Base-by-base conservation (phyloP, 2,329 filamentous ascomycete species). In the Plectosphaerella sp. region DNA sequence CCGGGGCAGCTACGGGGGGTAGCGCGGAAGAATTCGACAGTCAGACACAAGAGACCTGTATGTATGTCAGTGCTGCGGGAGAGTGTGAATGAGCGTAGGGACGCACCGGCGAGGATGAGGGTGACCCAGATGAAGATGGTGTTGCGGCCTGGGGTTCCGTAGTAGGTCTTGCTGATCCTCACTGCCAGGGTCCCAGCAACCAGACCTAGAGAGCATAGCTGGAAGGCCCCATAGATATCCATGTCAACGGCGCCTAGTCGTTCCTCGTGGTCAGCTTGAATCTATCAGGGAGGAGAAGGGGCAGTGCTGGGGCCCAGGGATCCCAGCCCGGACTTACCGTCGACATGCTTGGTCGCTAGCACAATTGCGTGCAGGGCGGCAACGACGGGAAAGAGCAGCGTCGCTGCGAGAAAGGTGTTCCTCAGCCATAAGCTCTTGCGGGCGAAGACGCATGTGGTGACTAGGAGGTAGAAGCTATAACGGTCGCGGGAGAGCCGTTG, bases 141-240 rank as follows among this genome's bases (percentile, higher is more conserved):
- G 56, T 87, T 86, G 36, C 84, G 73, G 2, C 83, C 84, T 0
- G 80, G 80, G 20, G 80, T 76, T 49, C 82, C 73, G 61, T 86
- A 87, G 61, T 88, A 88, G 0, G 84, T 88, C 15, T 67, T 67
- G 2, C 84, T 87, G 43, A 84, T 64, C 55, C 77, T 74, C 20
- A 84, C 82, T 0, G 83, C 86, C 0, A 83, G 73, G 0, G 84
- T 85, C 4, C 81, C 84, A 1, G 82, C 80, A 4, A 88, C 59
- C 15, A 87, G 83, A 12, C 82, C 84, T 37, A 88, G 83, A 0
- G 84, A 75, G 53, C 84, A 88, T 0, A 87, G 63, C 57, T 88
- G 85, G 55, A 88, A 86, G 9, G 83, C 83, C 1, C 85, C 85
- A 52, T 79, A 88, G 4, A 88, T 71, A 58, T 88, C 85, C 77